A percentile compares a stretch with the other conserved stretches of the same genome.
phyloP scores from a whole-genome alignment of 2,329 filamentous ascomycete species.

The Sphaerulina populicola region DNA sequence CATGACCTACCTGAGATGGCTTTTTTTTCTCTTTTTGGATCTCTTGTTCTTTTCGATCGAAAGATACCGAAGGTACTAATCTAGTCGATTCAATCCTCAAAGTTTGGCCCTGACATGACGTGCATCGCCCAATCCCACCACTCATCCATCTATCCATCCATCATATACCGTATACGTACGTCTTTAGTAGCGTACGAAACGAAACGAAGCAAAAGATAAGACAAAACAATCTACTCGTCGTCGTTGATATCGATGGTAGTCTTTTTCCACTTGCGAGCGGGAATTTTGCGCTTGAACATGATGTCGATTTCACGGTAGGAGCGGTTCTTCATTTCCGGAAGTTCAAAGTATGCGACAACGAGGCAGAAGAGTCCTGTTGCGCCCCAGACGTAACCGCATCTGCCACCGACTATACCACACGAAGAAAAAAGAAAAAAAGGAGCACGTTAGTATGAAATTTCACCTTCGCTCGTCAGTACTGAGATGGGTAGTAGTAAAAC shows the following conservation, averaged over 20 bases:
- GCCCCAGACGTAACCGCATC: constrained; percentile 54
- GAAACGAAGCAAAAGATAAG: too few species aligned
- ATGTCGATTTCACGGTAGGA: neutral
- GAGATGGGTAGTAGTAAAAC: constrained; percentile 5
- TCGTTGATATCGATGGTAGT: constrained; percentile 51
- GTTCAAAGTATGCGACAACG: constrained; percentile 41
- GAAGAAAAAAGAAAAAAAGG: too few species aligned
- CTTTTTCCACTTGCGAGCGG: constrained; percentile 49
- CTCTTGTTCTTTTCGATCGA: too few species aligned
- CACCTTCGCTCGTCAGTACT: neutral
- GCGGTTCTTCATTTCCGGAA: constrained; percentile 47
- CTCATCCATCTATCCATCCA: too few species aligned
- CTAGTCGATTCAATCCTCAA: too few species aligned
- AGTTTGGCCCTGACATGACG: too few species aligned
- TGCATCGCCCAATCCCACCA: too few species aligned
- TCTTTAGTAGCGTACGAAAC: too few species aligned
- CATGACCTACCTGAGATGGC: too few species aligned
- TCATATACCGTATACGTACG: too few species aligned
- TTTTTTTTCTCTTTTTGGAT: too few species aligned
- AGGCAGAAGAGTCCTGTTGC: constrained; percentile 51
- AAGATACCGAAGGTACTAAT: too few species aligned
- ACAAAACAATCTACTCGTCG: constrained; percentile 47
- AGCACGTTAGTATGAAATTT: constrained; percentile 24
- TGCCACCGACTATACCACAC: constrained; percentile 36
- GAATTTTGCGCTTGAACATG: constrained; percentile 47